Base-by-base conservation (phyloP, 441 rosid genomes). In the Arabidopsis hybrid region DNA sequence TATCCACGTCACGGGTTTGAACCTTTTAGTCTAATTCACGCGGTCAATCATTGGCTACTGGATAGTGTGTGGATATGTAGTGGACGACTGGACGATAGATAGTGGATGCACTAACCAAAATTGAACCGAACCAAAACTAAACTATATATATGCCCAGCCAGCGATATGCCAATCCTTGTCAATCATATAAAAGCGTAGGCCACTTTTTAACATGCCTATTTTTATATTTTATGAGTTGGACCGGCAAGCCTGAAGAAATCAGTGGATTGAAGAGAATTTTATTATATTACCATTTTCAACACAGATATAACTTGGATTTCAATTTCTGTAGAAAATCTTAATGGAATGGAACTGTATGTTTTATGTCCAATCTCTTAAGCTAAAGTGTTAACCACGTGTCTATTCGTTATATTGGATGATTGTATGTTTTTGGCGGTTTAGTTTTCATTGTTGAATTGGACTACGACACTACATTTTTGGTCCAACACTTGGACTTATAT, bases 271-370 rank as follows among this genome's bases (percentile, higher is more conserved):
- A 13, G 6, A 42, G 4, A 39, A 12, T 13, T 0, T 55, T 55
- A 13, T 31, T 13, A 36, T 38, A 5, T 59, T 36, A 14, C 16
- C 5, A n/a, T 59, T 62, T 11, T 58, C 29, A 10, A 68, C 6
- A 21, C 7, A 29, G 7, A 13, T 56, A 57, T 7, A 69, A 34
- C 3, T 26, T 59, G 46, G 26, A 3, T 52, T 72, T 45, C 32
- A 52, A 40, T 51, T 39, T 64, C 17, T 39, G 12, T 6, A 31
- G 7, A 17, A 66, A 74, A 62, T 11, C 18, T 56, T 29, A 69
- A 9, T 76, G 75, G 75, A 63, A 14, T 47, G 7, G 16, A 69
- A 31, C 79, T 69, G 71, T 76, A 56, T 63, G 75, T 47, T 63
- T 69, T 38, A 17, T 76, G 60, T 43, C 43, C 36, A 68, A 14